Percentiles rank a stretch among this genome's conserved stretches.
phyloP scores from a whole-genome alignment of 768 basidiomycete species.

The Baorangia bicolor region DNA sequence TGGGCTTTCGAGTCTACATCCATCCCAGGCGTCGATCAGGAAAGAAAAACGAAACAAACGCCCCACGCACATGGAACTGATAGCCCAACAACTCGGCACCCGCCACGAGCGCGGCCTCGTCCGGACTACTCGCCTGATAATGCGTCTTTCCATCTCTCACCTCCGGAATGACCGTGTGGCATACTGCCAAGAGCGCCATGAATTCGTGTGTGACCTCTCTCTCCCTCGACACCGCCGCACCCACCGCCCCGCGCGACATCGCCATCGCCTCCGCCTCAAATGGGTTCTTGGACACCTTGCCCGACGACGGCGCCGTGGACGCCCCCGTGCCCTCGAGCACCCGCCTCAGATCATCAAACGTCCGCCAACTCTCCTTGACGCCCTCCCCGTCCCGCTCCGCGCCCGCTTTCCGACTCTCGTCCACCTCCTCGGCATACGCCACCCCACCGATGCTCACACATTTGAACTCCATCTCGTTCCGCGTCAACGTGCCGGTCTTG shows the following conservation, averaged over 20 bases:
- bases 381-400: slow-evolving; percentile 40
- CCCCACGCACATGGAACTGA: slow-evolving; percentile 79
- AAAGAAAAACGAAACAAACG: neutral
- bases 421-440: slow-evolving; percentile 88
- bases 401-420: slow-evolving; percentile 76
- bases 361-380: slow-evolving; percentile 61
- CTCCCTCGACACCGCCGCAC: slow-evolving; percentile 22
- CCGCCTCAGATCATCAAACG: slow-evolving; percentile 71
- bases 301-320: slow-evolving; percentile 4
- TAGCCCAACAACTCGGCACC: slow-evolving; percentile 93
- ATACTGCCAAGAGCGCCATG: slow-evolving; percentile 84
- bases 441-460: slow-evolving; percentile 87
- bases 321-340: slow-evolving; percentile 44
- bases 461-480: slow-evolving; percentile 98
- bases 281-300: slow-evolving; percentile 44
- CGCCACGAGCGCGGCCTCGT: slow-evolving; percentile 93
- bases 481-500: slow-evolving; percentile 92
- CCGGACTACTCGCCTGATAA: slow-evolving; percentile 96
- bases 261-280: slow-evolving; percentile 44
- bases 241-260: neutral
- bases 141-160: slow-evolving; percentile 82
- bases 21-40: neutral
- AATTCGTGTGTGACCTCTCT: slow-evolving; percentile 68
- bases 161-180: slow-evolving; percentile 98
- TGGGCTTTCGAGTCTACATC: slow-evolving; percentile 89